Evolutionary conservation across 2,329 filamentous ascomycete genomes (phyloP), one percentile per base, ranked within the genome.

Genomic region (Paecilomyces sp.): DNA sequence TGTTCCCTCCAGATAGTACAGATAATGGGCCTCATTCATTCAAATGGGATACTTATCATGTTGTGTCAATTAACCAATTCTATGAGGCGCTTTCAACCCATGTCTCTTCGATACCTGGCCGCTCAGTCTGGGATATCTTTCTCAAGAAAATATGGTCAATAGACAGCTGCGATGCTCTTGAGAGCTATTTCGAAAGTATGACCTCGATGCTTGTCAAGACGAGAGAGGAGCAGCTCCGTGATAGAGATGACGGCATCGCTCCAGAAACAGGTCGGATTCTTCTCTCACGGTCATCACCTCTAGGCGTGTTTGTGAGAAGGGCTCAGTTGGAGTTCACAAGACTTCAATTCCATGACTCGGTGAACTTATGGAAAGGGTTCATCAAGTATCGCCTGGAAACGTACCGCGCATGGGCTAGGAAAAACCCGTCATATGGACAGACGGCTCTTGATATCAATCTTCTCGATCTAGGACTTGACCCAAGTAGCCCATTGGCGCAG

Each of bases 61-160:
- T 72, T 12, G 67, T 76, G 15, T 69, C 73, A n/a, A 75, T 80
- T 51, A 61, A 72, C 24, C 77, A 77, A 58, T 77, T 85, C 57
- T 78, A 84, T 65, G 68, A 77, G 62, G 74, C 77, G 3, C 74
- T 82, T 4, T 74, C 76, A 24, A 58, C 62, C 34, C 79, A 77
- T 62, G 67, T 75, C 12, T 84, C 82, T 1, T 80, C 74, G 8
- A 77, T 91, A 59, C 89, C 91, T 0, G 91, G 91, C 2, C 83
- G 89, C 55, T 88, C 84, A n/a, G 77, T 97, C n/a, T 94, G 92
- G 86, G 92, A 97, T 70, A 79, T 89, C 1, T 90, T 97, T 59
- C 82, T 97, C 12, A 84, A 85, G 58, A 88, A 87, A 63, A 78
- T 97, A 25, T 97, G 94, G 93, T 82, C 83, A 15, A 85, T 97